These are phyloP conservation scores for Verticillium isaacii DNA, from an alignment of 2,329 filamentous ascomycete species.

Conservation along the genomic window DNA sequence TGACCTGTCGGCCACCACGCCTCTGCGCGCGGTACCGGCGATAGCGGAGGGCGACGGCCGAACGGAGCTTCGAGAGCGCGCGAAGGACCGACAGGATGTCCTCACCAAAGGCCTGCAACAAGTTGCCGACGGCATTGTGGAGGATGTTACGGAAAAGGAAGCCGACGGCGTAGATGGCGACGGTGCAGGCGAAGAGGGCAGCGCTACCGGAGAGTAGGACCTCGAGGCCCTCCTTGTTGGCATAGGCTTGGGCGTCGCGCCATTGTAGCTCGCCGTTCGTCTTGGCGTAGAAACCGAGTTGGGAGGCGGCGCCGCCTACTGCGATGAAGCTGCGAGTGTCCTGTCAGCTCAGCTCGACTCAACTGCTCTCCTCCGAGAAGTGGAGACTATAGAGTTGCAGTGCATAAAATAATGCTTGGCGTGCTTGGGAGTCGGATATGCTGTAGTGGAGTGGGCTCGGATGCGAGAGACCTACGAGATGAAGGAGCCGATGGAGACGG, in stretches of 20 bases:
- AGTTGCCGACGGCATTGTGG: slow-evolving; percentile 16
- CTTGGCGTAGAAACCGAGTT: slow-evolving; percentile 24
- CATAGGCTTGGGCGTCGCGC: slow-evolving; percentile 22
- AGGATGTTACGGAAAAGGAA: slow-evolving; percentile 18
- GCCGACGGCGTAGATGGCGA: slow-evolving; percentile 16
- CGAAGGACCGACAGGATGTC: background rate
- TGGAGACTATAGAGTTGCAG: background rate
- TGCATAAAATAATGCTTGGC: background rate
- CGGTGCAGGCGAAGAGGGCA: slow-evolving; percentile 17
- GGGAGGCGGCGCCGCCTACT: slow-evolving; percentile 21
- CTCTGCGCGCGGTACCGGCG: background rate
- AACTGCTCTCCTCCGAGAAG: background rate
- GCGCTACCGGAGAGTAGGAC: slow-evolving; percentile 23
- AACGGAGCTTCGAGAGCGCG: background rate
- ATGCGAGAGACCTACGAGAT: slow-evolving; percentile 17
- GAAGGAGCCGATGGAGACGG: slow-evolving; percentile 15
- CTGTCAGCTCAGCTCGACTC: background rate
- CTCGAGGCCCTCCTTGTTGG: slow-evolving; percentile 23
- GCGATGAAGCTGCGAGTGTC: slow-evolving; percentile 17
- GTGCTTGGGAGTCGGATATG: background rate
- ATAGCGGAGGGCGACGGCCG: background rate
- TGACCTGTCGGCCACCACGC: background rate
- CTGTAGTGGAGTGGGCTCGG: too few relatives aligned
- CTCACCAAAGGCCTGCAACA: slow-evolving; percentile 15
- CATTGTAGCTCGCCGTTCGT: slow-evolving; percentile 26